A percentile compares a stretch with the other conserved stretches of the same genome.
Conservation (phyloP, 2,329 filamentous ascomycete genomes). For the Sarocladium strictum region DNA sequence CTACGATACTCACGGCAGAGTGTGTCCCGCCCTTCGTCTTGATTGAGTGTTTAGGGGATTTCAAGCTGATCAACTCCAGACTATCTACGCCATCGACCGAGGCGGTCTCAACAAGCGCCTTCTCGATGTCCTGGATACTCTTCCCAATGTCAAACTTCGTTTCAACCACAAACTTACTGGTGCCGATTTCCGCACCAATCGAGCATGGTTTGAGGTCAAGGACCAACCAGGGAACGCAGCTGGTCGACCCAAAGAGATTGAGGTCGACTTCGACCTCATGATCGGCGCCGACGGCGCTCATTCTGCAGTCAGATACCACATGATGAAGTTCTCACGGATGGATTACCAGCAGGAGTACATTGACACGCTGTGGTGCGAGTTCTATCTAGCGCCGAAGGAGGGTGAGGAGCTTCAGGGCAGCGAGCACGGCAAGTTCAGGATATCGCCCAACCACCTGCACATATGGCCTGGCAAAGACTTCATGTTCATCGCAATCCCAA, state of each 20-base stretch:
- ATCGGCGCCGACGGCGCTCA: slow-evolving; percentile 95
- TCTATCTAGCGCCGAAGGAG: slow-evolving; percentile 61
- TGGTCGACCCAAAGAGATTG: slow-evolving; percentile 61
- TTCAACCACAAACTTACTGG: slow-evolving; percentile 93
- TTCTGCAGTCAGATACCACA: slow-evolving; percentile 80
- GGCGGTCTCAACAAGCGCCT: slow-evolving; percentile 76
- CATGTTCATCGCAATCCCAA: slow-evolving; percentile 98
- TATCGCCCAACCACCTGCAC: slow-evolving; percentile 89
- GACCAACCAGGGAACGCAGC: slow-evolving; percentile 27
- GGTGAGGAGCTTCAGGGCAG: slow-evolving; percentile 19
- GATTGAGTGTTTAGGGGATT: slow-evolving; percentile 11
- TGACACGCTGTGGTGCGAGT: slow-evolving; percentile 96
- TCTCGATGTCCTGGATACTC: slow-evolving; percentile 73
- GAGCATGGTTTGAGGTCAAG: slow-evolving; percentile 78
- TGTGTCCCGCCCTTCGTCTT: slow-evolving; percentile 36
- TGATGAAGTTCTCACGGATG: slow-evolving; percentile 93
- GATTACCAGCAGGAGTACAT: slow-evolving; percentile 93
- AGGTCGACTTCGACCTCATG: slow-evolving; percentile 84
- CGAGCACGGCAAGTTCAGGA: slow-evolving; percentile 53
- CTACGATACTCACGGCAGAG: slow-evolving; percentile 84
- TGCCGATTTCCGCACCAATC: slow-evolving; percentile 71
- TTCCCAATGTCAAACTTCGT: slow-evolving; percentile 85
- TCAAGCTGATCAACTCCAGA: slow-evolving; percentile 39
- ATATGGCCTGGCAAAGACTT: slow-evolving; percentile 94
- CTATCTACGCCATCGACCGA: slow-evolving; percentile 80